These are phyloP conservation scores for Phallus indusiatus DNA, from an alignment of 768 basidiomycete genomes.

Conservation along the genomic window DNA sequence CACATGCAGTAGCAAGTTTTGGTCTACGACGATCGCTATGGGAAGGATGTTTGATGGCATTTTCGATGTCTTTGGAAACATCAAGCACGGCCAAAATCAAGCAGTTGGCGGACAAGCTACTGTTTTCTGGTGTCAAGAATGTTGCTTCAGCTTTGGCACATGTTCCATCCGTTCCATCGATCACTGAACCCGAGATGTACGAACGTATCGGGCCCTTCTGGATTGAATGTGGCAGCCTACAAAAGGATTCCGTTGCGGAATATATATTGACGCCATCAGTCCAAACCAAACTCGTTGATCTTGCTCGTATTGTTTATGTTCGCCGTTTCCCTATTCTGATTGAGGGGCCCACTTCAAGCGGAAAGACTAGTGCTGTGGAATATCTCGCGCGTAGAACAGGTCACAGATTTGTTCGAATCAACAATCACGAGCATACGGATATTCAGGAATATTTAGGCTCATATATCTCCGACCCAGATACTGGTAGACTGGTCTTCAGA, in stretches of 20 bases:
- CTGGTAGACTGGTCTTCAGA: constrained; percentile 91
- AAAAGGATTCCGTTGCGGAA: constrained; percentile 55
- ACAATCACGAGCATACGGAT: constrained; percentile 99
- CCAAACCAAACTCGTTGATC: constrained; percentile 83
- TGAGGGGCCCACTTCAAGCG: constrained; percentile 95
- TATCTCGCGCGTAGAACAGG: constrained; percentile 90
- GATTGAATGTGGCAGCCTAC: constrained; percentile 66
- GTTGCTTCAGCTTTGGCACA: constrained; percentile 62
- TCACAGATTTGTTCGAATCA: constrained; percentile 94
- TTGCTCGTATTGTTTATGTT: constrained; percentile 86
- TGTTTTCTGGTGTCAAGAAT: constrained; percentile 75
- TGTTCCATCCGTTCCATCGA: constrained; percentile 47
- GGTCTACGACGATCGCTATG: constrained; percentile 80
- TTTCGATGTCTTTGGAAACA: constrained; percentile 86
- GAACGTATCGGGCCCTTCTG: constrained; percentile 90
- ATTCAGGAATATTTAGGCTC: constrained; percentile 98
- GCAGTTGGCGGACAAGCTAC: constrained; percentile 61
- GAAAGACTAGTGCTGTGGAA: constrained; percentile 95
- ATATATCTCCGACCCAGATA: constrained; percentile 84
- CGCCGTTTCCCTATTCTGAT: constrained; percentile 90
- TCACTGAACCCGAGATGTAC: constrained; percentile 42
- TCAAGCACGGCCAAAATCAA: constrained; percentile 60
- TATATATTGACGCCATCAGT: constrained; percentile 97
- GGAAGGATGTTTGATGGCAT: constrained; percentile 97
- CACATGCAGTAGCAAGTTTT: constrained; percentile 67